These are phyloP conservation scores for Penicillium hordei DNA, from an alignment of 2,329 filamentous ascomycete species.

Conservation along the genomic window DNA sequence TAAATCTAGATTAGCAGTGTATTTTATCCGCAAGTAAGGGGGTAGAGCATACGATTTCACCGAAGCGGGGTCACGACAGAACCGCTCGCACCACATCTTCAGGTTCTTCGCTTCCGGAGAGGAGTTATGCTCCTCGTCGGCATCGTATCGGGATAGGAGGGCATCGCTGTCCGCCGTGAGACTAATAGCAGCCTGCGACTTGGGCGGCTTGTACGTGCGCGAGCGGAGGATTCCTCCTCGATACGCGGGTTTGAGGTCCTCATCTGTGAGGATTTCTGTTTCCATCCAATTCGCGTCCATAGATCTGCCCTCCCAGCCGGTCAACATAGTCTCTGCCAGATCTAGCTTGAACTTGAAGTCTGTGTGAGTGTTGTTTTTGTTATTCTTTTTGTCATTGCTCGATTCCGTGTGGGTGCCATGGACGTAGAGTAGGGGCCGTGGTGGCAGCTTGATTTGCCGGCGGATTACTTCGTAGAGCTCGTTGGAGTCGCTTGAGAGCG, in stretches of 20 bases:
- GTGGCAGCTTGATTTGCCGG: slow-evolving; percentile 22
- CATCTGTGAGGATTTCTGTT: slow-evolving; percentile 14
- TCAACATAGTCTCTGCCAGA: slow-evolving; percentile 26
- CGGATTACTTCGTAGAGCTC: slow-evolving; percentile 18
- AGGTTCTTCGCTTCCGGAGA: background rate
- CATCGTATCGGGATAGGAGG: slow-evolving; percentile 9
- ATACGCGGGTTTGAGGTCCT: slow-evolving; percentile 13
- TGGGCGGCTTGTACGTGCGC: slow-evolving; percentile 16
- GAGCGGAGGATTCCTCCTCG: slow-evolving; percentile 22
- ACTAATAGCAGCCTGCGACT: background rate
- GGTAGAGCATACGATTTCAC: slow-evolving; percentile 37
- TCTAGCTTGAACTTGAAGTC: slow-evolving; percentile 25
- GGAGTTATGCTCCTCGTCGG: background rate
- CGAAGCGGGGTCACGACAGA: slow-evolving; percentile 34
- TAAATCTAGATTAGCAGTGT: background rate
- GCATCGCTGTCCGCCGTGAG: slow-evolving; percentile 15
- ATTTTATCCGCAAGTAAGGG: background rate
- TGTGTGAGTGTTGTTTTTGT: slow-evolving; percentile 9
- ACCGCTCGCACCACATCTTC: slow-evolving; percentile 38
- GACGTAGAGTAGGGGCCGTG: slow-evolving; percentile 20
- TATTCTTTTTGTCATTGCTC: slow-evolving; percentile 13
- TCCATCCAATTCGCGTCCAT: slow-evolving; percentile 9
- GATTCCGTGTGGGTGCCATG: slow-evolving; percentile 20
- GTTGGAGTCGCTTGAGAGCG: slow-evolving; percentile 16
- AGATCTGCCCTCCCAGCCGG: slow-evolving; percentile 20